phyloP scores from a whole-genome alignment of 345 rosid genomes.

The Bruguiera sexangula region DNA sequence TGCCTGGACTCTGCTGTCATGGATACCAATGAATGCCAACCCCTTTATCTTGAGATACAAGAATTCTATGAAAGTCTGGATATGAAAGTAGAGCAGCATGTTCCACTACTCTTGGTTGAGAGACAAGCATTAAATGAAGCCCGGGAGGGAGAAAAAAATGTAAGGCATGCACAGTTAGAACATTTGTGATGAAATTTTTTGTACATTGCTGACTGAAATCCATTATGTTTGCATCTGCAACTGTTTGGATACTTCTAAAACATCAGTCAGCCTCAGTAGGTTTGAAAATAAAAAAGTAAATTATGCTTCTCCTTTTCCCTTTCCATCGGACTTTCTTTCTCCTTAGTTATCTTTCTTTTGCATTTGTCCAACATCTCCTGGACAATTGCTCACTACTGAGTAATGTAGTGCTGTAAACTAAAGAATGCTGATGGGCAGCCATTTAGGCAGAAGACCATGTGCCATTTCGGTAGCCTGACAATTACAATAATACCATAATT shows the following conservation, averaged over 20 bases:
- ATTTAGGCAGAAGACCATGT: no score
- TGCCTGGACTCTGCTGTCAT: slow-evolving; percentile 34
- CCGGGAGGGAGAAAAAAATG: slow-evolving; percentile 68
- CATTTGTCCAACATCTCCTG: no score
- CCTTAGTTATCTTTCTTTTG: no score
- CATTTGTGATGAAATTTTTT: background rate
- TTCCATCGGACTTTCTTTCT: no score
- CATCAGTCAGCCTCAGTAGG: background rate
- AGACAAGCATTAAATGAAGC: slow-evolving; percentile 39
- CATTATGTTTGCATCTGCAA: background rate
- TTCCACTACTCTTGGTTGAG: slow-evolving; percentile 32
- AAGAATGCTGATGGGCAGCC: no score
- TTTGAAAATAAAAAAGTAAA: no score
- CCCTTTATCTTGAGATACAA: slow-evolving; percentile 32
- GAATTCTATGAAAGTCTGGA: slow-evolving; percentile 25
- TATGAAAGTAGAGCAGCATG: slow-evolving; percentile 37
- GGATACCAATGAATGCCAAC: slow-evolving; percentile 30
- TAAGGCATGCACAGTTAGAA: slow-evolving; percentile 26
- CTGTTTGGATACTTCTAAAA: slow-evolving; percentile 4
- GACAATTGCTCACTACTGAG: no score
- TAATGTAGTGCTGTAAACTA: no score
- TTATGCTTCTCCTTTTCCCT: no score
- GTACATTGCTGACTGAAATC: background rate
- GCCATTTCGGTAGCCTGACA: background rate
- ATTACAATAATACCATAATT: background rate